These are phyloP conservation scores for Pseudogymnoascus pannorum DNA, from an alignment of 2,329 filamentous ascomycete species.

Conservation along the genomic window DNA sequence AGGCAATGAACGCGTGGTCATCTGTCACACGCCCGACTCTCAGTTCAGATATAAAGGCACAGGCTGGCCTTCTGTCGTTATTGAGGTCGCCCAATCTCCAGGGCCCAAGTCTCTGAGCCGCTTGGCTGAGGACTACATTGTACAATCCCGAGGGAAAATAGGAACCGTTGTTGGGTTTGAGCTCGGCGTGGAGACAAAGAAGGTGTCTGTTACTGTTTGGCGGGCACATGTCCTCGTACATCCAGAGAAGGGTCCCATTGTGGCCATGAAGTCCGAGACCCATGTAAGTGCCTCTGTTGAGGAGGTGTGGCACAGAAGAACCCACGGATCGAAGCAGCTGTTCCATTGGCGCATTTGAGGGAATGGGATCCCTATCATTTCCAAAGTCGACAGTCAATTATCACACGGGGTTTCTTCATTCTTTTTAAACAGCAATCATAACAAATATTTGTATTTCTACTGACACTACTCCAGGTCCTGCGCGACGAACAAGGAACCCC, in stretches of 20 bases:
- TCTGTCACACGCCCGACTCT: background rate
- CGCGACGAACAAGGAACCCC: background rate
- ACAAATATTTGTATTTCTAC: constrained; percentile 18
- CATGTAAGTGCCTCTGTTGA: background rate
- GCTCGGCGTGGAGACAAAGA: background rate
- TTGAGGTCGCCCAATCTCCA: background rate
- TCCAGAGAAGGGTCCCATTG: background rate
- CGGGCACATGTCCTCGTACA: background rate
- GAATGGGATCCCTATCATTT: background rate
- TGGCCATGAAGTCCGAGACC: background rate
- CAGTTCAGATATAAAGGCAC: background rate
- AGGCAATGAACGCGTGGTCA: background rate
- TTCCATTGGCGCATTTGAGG: background rate
- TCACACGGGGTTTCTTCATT: background rate
- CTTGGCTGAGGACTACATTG: background rate
- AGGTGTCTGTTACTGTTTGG: background rate
- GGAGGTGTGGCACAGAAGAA: background rate
- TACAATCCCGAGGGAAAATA: background rate
- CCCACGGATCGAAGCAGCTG: background rate
- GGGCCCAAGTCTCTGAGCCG: background rate
- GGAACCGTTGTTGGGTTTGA: background rate
- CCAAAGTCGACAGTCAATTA: background rate
- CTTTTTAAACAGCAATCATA: no score
- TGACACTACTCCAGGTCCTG: background rate
- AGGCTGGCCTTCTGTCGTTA: background rate